These are phyloP conservation scores for Zoysia matrella DNA, from an alignment of 202 grass and related monocot species.

Conservation along the genomic window DNA sequence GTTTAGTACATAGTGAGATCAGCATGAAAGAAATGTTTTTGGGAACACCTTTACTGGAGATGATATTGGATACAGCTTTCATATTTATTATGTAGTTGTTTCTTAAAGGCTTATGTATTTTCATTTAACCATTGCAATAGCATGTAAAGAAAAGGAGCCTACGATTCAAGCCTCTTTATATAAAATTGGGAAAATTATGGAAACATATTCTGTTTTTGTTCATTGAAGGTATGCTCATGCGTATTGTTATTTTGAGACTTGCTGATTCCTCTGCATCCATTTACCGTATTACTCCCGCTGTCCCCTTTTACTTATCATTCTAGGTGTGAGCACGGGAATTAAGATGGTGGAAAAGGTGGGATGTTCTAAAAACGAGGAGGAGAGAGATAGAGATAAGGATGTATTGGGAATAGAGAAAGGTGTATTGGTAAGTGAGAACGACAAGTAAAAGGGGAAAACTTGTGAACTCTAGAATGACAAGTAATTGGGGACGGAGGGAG, in stretches of 20 bases:
- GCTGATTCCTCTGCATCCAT: background rate
- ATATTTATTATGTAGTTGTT: background rate
- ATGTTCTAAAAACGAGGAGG: no score
- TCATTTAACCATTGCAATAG: background rate
- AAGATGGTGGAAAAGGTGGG: no score
- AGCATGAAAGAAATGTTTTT: background rate
- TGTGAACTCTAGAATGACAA: no score
- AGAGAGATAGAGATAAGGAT: background rate
- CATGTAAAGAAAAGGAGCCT: background rate
- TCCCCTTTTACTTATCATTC: no score
- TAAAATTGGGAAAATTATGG: background rate
- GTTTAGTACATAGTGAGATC: background rate
- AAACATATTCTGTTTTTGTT: background rate
- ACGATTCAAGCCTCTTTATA: background rate
- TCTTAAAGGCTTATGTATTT: background rate
- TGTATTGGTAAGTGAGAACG: no score
- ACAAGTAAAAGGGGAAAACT: no score
- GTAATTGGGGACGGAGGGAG: no score
- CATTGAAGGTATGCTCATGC: conserved; percentile 10
- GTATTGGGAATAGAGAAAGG: no score
- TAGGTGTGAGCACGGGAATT: no score
- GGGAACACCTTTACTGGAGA: conserved; percentile 1
- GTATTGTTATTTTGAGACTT: background rate
- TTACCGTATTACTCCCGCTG: background rate
- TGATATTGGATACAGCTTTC: background rate